A percentile compares a stretch with the other conserved stretches of the same genome.
phyloP scores from a whole-genome alignment of 495 filamentous ascomycete genomes.

The Hypoxylon perforatum region DNA sequence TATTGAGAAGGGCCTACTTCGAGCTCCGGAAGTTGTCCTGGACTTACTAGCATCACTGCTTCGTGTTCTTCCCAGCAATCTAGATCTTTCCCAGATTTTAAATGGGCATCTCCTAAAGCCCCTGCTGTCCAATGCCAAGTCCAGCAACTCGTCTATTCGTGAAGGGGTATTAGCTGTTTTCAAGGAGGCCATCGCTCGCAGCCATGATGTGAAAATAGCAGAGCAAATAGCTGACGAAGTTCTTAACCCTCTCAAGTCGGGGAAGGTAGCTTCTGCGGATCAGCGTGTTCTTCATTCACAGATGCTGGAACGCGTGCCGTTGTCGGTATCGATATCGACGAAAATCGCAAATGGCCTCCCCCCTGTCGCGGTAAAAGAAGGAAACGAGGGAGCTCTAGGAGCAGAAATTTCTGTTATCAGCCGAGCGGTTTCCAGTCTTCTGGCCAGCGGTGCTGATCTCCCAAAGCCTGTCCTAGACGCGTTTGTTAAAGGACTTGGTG shows the following conservation, averaged over 20 bases:
- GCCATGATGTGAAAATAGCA: conserved; percentile 65
- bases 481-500: conserved; percentile 81
- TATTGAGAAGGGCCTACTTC: conserved; percentile 86
- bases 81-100: conserved; percentile 82
- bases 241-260: conserved; percentile 76
- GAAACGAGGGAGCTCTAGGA: conserved; percentile 82
- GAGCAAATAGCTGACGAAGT: conserved; percentile 80
- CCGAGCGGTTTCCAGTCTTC: conserved; percentile 66
- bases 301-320: conserved; percentile 73
- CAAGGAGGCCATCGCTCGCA: conserved; percentile 67
- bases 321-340: conserved; percentile 65
- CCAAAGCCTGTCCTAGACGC: conserved; percentile 73
- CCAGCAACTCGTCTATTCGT: conserved; percentile 80
- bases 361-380: conserved; percentile 76
- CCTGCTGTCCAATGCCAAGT: conserved; percentile 87
- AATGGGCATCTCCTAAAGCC: conserved; percentile 80
- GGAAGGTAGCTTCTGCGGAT: conserved; percentile 82
- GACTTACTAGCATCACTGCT: conserved; percentile 79
- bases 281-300: conserved; percentile 83
- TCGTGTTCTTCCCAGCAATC: conserved; percentile 68
- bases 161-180: conserved; percentile 81
- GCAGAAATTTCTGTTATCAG: conserved; percentile 78
- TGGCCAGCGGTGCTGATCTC: conserved; percentile 67
- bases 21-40: conserved; percentile 90
- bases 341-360: conserved; percentile 75